Conservation (phyloP, 805 yeast genomes). For the Saccharomycopsis capsularis region DNA sequence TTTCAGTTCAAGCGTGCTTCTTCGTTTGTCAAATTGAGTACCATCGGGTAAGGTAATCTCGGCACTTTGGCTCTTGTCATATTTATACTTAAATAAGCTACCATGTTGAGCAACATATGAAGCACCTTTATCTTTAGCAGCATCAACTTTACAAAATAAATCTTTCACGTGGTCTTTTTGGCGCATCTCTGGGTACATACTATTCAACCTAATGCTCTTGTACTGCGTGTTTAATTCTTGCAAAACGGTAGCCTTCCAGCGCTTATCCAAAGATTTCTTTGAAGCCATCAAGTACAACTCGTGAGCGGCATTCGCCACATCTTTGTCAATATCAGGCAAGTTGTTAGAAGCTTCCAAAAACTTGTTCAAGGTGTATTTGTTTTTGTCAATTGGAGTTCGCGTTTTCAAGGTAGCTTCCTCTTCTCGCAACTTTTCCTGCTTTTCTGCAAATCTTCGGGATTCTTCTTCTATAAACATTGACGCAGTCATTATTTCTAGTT, state of each 20-base stretch:
- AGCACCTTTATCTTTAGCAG: no score
- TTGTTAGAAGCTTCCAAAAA: neutral
- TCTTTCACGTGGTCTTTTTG: neutral
- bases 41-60: neutral
- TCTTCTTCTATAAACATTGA: neutral
- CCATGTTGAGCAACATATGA: neutral
- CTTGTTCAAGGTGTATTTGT: neutral
- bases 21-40: neutral
- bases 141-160: neutral
- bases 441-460: neutral
- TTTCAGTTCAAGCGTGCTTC: neutral
- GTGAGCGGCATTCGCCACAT: slow-evolving; percentile 1
- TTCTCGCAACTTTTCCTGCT: neutral
- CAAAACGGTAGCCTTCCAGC: neutral
- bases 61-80: neutral
- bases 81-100: no score
- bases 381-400: neutral
- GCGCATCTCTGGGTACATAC: neutral
- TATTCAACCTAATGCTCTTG: neutral
- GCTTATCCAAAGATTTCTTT: neutral
- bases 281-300: slow-evolving; percentile 9
- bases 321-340: neutral
- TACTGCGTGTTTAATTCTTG: slow-evolving; percentile 1
- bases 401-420: neutral
- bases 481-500: no score